Base-by-base conservation (phyloP, 2,329 filamentous ascomycete species). In the Magnaporthiopsis poae region DNA sequence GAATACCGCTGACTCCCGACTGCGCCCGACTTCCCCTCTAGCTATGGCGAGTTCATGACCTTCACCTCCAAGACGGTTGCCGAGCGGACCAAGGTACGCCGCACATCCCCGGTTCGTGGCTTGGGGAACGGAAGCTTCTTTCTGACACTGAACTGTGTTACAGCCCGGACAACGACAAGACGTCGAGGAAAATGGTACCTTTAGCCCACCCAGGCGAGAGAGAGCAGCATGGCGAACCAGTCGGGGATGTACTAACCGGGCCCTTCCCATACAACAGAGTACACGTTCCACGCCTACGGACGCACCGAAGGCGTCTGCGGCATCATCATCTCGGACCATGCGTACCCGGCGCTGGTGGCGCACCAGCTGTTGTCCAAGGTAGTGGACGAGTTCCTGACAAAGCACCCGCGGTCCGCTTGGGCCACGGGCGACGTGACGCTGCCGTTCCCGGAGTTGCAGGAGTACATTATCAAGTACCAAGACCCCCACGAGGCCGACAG, bases 341-440 rank as follows among this genome's bases (percentile, higher is more conserved):
- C 88, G 72, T 93, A 93, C 77, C 89, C 90, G 62, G 82, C 85
- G 52, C 83, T 94, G 11, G 91, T 93, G 31, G 92, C 92, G 31
- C 92, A 96, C 76, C 89, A 92, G 77, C 84, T 97, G 66, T 87
- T 96, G 71, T 89, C 88, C 86, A 96, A 96, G 78, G 84, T 95
- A 66, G 81, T 92, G 76, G 91, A 96, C 78, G 92, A 96, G 77
- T 97, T 96, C 78, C 83, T 93, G 59, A 81, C 86, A 70, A 86
- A 88, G 74, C 86, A 94, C 80, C 73, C 74, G 11, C 84, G 86
- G 68, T 86, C 86, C 64, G 80, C 86, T 61, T 95, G 88, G 83
- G 81, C 83, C 25, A 82, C 80, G 73, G 77, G 83, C 74, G 81
- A 72, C 71, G 81, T 80, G 67, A 79, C 78, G 66, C 79, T 91